Evolutionary conservation across 1,139 yeast genomes (phyloP).

Genomic region (Blastobotrys indianensis): DNA sequence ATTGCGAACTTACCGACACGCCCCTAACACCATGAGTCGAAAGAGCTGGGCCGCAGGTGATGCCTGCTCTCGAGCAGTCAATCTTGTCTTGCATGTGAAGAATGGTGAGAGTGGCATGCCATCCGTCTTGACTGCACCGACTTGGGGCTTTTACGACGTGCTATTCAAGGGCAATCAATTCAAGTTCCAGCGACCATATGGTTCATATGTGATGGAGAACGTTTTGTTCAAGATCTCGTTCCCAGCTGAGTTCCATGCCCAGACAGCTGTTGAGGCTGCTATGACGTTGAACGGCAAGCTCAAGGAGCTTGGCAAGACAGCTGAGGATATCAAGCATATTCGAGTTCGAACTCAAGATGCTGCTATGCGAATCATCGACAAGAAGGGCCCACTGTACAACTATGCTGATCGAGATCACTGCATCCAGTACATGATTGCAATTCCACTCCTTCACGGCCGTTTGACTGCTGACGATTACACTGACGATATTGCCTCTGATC

Average conservation of each 20-base stretch:
- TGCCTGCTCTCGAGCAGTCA: constrained; percentile 55
- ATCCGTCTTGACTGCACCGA: constrained; percentile 48
- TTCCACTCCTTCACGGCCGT: constrained; percentile 50
- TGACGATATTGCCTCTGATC: constrained; percentile 46
- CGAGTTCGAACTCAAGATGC: constrained; percentile 55
- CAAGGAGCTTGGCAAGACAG: constrained; percentile 38
- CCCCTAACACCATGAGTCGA: constrained; percentile 57
- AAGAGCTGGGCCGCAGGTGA: constrained; percentile 67
- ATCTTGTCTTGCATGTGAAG: constrained; percentile 47
- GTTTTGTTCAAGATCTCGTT: constrained; percentile 53
- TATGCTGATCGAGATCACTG: constrained; percentile 61
- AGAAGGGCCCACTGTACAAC: constrained; percentile 52
- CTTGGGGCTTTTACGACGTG: constrained; percentile 60
- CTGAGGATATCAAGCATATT: constrained; percentile 45
- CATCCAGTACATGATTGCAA: constrained; percentile 55
- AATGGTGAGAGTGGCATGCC: constrained; percentile 54
- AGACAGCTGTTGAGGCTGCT: constrained; percentile 57
- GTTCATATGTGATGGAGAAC: constrained; percentile 59
- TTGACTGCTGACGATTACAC: constrained; percentile 53
- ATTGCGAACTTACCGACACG: constrained; percentile 54
- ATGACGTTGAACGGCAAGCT: constrained; percentile 40
- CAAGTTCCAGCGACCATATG: constrained; percentile 48
- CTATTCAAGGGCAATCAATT: constrained; percentile 48
- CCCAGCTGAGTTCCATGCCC: constrained; percentile 68
- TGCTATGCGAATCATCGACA: constrained; percentile 53